phyloP scores from a whole-genome alignment of 345 rosid species.

The Dovyalis caffra region DNA sequence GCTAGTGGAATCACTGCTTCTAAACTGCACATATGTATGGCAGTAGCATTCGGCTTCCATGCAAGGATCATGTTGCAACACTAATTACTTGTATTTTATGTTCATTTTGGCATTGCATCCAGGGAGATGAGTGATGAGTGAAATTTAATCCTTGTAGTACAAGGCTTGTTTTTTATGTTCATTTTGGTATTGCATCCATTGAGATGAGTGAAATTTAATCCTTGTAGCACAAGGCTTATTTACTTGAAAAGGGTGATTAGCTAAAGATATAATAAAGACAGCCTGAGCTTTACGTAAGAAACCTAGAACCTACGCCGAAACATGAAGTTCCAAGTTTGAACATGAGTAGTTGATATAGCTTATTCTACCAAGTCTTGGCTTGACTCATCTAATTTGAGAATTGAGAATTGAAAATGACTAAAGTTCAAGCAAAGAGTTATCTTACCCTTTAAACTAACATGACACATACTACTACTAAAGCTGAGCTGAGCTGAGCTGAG shows the following conservation, averaged over 20 bases:
- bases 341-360: background rate
- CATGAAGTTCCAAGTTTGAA: background rate
- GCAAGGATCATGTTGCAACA: background rate
- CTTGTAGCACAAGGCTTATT: background rate
- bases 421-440: background rate
- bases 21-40: background rate
- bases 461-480: background rate
- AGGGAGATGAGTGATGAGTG: background rate
- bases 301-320: background rate
- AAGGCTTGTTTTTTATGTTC: background rate
- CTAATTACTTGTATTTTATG: background rate
- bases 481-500: constrained; percentile 7
- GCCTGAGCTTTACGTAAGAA: background rate
- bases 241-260: background rate
- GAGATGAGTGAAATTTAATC: background rate
- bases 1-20: background rate
- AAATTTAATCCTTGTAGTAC: background rate
- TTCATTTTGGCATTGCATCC: background rate
- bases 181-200: background rate
- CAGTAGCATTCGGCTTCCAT: background rate
- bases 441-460: constrained; percentile 13
- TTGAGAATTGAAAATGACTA: background rate
- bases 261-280: no score
- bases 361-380: background rate
- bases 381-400: background rate